Evolutionary conservation across 2,329 filamentous ascomycete genomes (phyloP), one percentile per base, ranked within the genome.

Genomic region (Apiospora phragmitis): DNA sequence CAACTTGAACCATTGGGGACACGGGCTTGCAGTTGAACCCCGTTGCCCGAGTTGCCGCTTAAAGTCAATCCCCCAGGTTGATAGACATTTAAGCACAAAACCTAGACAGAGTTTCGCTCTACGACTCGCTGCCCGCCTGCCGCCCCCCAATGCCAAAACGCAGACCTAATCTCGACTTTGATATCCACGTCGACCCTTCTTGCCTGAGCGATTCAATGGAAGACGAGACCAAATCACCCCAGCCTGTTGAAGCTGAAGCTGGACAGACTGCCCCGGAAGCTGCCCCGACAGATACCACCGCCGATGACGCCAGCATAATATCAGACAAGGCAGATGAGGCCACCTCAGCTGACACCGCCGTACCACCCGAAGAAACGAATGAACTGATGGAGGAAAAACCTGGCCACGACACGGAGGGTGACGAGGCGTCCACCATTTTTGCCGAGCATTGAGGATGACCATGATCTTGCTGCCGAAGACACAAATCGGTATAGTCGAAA

Each of bases 141-240:
- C 45, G 26, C 51, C 65, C 12, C 70, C 41, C 71, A 71, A 78
- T 79, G 75, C 74, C 76, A 72, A 75, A 73, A 72, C 72, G 72
- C 70, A 77, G 73, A 66, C 73, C 74, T 26, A 81, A 85, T 71
- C 74, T 80, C 74, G 81, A 86, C 73, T 86, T 87, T 72, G 78
- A 85, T 11, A 87, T 85, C 73, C 83, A 85, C 80, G 80, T 85
- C 75, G 85, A 88, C 75, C 77, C 78, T 59, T 85, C 83, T 69
- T 86, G 83, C 74, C 65, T 83, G 69, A 83, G 78, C 75, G 80
- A 79, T 55, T 79, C 80, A 70, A 83, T 84, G 79, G 80, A 83
- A 74, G 81, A 85, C 71, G 76, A 79, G 42, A 74, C 71, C 49
- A 69, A 68, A n/a, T 67, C 73, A 38, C 18, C 69, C 32, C 55